Conservation (phyloP, 75 land plant genomes). For the Cunninghamia lanceolata region DNA sequence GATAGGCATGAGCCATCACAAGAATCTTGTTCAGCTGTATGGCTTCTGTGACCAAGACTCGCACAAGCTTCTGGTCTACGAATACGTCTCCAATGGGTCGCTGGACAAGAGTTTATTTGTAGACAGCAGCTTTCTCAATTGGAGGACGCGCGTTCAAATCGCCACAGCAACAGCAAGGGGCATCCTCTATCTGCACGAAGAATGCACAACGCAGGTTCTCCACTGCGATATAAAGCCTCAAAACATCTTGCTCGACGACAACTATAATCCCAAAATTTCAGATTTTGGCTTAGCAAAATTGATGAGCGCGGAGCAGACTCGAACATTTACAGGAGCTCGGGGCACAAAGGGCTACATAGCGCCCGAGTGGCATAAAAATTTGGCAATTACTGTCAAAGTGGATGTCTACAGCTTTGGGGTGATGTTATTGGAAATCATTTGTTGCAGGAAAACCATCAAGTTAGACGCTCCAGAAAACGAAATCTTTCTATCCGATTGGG, state of each 20-base stretch:
- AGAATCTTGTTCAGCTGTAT: constrained; percentile 38
- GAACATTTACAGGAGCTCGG: constrained; percentile 21
- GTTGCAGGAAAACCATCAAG: constrained; percentile 20
- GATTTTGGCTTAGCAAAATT: constrained; percentile 36
- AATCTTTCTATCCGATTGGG: constrained; percentile 19
- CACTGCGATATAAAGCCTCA: constrained; percentile 18
- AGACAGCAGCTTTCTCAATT: neutral
- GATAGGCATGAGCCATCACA: constrained; percentile 38
- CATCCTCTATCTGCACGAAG: constrained; percentile 29
- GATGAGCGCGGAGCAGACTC: constrained; percentile 15
- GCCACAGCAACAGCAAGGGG: constrained; percentile 21
- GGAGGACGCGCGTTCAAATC: constrained; percentile 13
- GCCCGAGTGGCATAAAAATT: constrained; percentile 43
- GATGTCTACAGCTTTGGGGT: constrained; percentile 27
- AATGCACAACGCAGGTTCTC: neutral
- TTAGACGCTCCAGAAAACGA: constrained; percentile 8
- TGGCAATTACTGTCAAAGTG: constrained; percentile 12
- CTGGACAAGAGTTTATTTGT: constrained; percentile 26
- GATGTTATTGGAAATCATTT: constrained; percentile 19
- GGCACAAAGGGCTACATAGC: constrained; percentile 54
- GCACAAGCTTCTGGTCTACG: constrained; percentile 42
- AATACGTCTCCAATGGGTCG: constrained; percentile 38
- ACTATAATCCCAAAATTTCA: constrained; percentile 4
- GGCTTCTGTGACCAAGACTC: constrained; percentile 43
- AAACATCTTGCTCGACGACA: constrained; percentile 25